phyloP scores from a whole-genome alignment of 805 yeast species.

The Kluyveromyces dobzhanskii region DNA sequence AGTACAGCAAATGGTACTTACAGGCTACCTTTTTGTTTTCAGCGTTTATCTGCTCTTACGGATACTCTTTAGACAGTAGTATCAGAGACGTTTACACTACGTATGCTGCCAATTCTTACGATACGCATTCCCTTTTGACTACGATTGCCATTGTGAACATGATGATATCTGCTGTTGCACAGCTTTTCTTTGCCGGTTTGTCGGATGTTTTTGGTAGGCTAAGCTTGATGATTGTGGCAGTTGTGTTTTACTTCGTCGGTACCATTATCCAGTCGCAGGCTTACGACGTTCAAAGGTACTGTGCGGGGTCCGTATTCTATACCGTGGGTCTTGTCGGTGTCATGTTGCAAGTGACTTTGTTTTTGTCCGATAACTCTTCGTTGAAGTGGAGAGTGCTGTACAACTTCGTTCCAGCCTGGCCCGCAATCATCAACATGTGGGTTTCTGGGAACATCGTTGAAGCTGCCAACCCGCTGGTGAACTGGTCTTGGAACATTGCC shows the following conservation, averaged over 20 bases:
- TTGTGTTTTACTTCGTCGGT: constrained; percentile 46
- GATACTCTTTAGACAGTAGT: constrained; percentile 46
- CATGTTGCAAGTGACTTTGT: constrained; percentile 44
- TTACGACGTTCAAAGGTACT: constrained; percentile 41
- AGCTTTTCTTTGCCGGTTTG: constrained; percentile 46
- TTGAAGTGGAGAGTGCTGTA: constrained; percentile 63
- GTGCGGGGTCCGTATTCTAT: constrained; percentile 47
- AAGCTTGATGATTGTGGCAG: constrained; percentile 35
- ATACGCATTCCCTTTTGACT: constrained; percentile 41
- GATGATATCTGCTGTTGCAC: constrained; percentile 51
- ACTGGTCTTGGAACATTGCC: constrained; percentile 67
- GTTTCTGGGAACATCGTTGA: constrained; percentile 51
- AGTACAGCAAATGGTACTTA: constrained; percentile 30
- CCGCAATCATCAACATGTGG: constrained; percentile 75
- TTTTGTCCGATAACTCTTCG: constrained; percentile 58
- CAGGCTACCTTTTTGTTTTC: constrained; percentile 34
- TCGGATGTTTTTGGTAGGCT: constrained; percentile 51
- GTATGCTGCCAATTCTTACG: constrained; percentile 43
- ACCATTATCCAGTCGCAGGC: constrained; percentile 51
- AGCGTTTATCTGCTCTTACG: constrained; percentile 43
- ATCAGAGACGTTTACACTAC: constrained; percentile 42
- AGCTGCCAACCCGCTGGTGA: constrained; percentile 25
- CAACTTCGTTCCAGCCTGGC: constrained; percentile 60
- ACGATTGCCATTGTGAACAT: constrained; percentile 44
- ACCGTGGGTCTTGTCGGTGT: constrained; percentile 56